phyloP scores from a whole-genome alignment of 495 filamentous ascomycete genomes.

The Xylaria nigripes region DNA sequence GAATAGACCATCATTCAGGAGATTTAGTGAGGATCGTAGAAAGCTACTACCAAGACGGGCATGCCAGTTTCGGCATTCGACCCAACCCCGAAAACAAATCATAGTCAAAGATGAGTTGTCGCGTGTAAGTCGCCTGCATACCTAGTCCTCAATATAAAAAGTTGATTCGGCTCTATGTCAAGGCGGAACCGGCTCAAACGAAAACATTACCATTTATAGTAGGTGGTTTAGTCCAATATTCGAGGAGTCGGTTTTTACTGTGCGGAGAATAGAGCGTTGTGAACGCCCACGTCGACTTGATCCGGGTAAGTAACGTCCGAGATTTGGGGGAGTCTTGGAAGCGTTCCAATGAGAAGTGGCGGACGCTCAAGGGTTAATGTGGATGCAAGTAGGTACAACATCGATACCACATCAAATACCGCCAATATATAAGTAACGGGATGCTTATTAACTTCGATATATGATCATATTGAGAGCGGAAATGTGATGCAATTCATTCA shows the following conservation, averaged over 20 bases:
- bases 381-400: not conserved
- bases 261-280: not conserved
- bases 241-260: not conserved
- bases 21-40: not conserved
- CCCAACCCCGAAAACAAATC: too few species aligned
- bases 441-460: not conserved
- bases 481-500: not conserved
- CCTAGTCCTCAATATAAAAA: too few species aligned
- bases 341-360: not conserved
- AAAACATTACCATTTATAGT: not conserved
- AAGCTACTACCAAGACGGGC: not conserved
- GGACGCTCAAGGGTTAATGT: not conserved
- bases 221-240: too few species aligned
- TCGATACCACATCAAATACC: not conserved
- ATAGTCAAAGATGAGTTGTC: not conserved
- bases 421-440: not conserved
- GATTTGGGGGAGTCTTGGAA: not conserved
- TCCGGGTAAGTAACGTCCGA: too few species aligned
- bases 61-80: not conserved
- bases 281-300: too few species aligned
- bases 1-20: not conserved
- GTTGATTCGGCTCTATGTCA: too few species aligned
- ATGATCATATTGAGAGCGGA: not conserved
- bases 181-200: not conserved
- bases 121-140: too few species aligned